Percentiles rank a stretch among this genome's conserved stretches.
Conservation (phyloP, 2,329 filamentous ascomycete species). For the Stagonosporopsis cucurbitacearum region DNA sequence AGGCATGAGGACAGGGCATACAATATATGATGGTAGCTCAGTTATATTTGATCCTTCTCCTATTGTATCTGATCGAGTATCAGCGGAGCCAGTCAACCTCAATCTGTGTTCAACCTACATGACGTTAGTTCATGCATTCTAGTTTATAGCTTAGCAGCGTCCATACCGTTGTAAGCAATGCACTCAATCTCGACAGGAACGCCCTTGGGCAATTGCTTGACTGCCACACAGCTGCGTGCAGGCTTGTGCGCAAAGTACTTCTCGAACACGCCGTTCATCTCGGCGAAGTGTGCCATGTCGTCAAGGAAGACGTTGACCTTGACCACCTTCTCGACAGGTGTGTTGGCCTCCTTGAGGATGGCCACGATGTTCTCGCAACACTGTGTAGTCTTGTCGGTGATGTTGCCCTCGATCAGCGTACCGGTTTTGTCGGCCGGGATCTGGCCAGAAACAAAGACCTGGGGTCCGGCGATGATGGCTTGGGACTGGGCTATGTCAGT, state of each 20-base stretch:
- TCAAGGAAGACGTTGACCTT: slow-evolving; percentile 84
- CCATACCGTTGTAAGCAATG: slow-evolving; percentile 65
- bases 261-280: slow-evolving; percentile 86
- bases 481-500: slow-evolving; percentile 46
- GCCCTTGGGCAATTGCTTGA: slow-evolving; percentile 85
- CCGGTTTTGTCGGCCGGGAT: slow-evolving; percentile 73
- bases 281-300: slow-evolving; percentile 87
- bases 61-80: background rate
- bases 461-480: slow-evolving; percentile 71
- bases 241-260: slow-evolving; percentile 84
- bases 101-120: slow-evolving; percentile 17
- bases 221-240: slow-evolving; percentile 86
- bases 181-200: slow-evolving; percentile 91
- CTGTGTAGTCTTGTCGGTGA: slow-evolving; percentile 72
- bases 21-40: background rate
- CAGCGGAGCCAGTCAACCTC: background rate
- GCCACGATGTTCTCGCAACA: slow-evolving; percentile 82
- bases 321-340: slow-evolving; percentile 78
- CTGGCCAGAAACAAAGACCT: slow-evolving; percentile 76
- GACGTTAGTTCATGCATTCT: background rate
- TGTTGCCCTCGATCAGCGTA: slow-evolving; percentile 67
- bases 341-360: slow-evolving; percentile 82
- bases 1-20: too few species aligned
- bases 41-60: background rate
- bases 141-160: slow-evolving; percentile 26